Evolutionary conservation across 2,329 filamentous ascomycete genomes (phyloP), one percentile per base, ranked within the genome.

Genomic region (Venturia oleaginea): DNA sequence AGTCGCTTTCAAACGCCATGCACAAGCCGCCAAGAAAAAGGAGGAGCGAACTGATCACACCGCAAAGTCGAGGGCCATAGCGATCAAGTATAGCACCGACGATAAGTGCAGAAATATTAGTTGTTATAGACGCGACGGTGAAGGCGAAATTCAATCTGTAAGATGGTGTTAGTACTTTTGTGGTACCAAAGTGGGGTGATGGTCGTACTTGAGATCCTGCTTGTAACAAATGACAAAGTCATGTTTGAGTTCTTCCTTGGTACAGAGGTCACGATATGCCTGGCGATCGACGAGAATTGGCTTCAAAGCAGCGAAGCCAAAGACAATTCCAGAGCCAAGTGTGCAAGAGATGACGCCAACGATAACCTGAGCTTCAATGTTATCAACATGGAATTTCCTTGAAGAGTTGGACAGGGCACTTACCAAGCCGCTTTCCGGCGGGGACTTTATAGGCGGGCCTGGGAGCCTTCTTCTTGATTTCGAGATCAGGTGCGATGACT

Each of bases 251-350:
- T 76, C 75, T 62, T 74, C 67, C 24, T 69, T 65, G 4, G 71
- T 75, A 65, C 75, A 76, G 19, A 72, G 68, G 43, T 76, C 70
- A 63, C 71, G 65, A 68, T 75, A 76, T 24, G 76, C 74, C 54
- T 73, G 72, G 64, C 76, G 73, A 48, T 70, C 71, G 69, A 76
- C 70, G 27, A 76, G 69, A 61, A 76, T 74, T 6, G 75, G 74
- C 67, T 76, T 76, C 59, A 76, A 69, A 30, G 75, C 75, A 24
- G 75, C 75, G 67, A 76, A 76, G 1, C 75, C 75, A 61, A 76
- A 76, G 38, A 76, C 72, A 22, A 76, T 75, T n/a, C 75, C 75
- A 63, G 73, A 74, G 60, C 73, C 75, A 61, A 76, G 74, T 72
- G 72, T 74, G 65, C 74, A 76, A 22, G 71, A 73, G 38, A 75